Evolutionary conservation across 441 rosid genomes (phyloP).

Genomic region (Erodium chrysanthum): DNA sequence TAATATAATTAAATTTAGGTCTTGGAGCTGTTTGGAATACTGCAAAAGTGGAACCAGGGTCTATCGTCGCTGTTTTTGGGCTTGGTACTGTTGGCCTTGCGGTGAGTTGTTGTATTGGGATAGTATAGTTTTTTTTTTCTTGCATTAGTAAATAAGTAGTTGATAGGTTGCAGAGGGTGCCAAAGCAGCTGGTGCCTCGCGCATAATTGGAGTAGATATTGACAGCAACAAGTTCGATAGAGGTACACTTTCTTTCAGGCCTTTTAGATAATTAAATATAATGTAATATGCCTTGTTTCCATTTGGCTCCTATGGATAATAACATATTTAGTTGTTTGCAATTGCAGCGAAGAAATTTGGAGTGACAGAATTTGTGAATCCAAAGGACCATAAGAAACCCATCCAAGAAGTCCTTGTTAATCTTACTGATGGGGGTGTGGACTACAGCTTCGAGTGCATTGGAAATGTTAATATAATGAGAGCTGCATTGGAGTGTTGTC

Average conservation of each 20-base stretch:
- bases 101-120: conserved; percentile 28
- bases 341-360: conserved; percentile 80
- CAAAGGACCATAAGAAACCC: conserved; percentile 79
- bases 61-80: conserved; percentile 80
- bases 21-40: conserved; percentile 99
- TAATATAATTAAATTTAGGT: conserved; percentile 30
- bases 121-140: too few species aligned
- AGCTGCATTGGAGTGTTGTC: conserved; percentile 94
- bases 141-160: too few species aligned
- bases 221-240: conserved; percentile 61
- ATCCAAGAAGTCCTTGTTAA: conserved; percentile 81
- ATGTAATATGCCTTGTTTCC: too few species aligned
- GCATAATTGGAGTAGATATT: conserved; percentile 82
- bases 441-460: conserved; percentile 89
- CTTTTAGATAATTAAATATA: too few species aligned
- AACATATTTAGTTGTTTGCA: too few species aligned
- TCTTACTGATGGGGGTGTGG: conserved; percentile 96
- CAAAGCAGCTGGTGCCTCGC: conserved; percentile 82
- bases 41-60: conserved; percentile 87
- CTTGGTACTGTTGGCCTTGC: conserved; percentile 96
- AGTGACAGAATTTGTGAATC: conserved; percentile 90
- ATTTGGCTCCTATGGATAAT: too few species aligned
- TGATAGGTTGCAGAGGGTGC: conserved; percentile 91
- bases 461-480: conserved; percentile 91
- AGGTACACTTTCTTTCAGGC: conserved; percentile 27